Conservation (phyloP, 2,329 filamentous ascomycete species). For the Penicillium sp. region DNA sequence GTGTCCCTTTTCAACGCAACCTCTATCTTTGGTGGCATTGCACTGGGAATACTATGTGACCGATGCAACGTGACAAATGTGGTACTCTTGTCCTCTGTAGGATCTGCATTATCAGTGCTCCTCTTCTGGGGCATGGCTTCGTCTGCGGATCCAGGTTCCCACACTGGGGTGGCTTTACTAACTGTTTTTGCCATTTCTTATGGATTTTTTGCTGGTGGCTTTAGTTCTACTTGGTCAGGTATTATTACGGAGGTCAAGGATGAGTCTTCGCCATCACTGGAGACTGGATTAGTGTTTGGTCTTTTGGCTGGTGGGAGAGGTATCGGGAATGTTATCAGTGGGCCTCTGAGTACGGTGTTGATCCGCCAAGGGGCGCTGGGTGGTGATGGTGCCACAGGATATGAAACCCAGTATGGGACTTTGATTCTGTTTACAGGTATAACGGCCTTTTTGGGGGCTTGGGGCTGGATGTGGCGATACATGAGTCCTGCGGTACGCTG, state of each 20-base stretch:
- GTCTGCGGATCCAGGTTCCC: slow-evolving; percentile 19
- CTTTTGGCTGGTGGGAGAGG: slow-evolving; percentile 35
- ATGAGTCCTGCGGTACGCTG: slow-evolving; percentile 14
- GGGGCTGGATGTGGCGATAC: slow-evolving; percentile 31
- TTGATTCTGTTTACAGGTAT: slow-evolving; percentile 60
- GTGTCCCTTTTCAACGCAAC: slow-evolving; percentile 38
- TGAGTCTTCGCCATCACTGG: slow-evolving; percentile 27
- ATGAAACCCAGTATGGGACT: slow-evolving; percentile 54
- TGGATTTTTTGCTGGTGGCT: slow-evolving; percentile 66
- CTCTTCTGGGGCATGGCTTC: slow-evolving; percentile 63
- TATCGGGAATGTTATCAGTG: slow-evolving; percentile 40
- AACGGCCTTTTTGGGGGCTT: slow-evolving; percentile 52
- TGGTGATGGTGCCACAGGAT: slow-evolving; percentile 43
- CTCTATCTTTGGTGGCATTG: slow-evolving; percentile 32
- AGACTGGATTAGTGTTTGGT: slow-evolving; percentile 36
- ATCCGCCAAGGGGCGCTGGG: slow-evolving; percentile 44
- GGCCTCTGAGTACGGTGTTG: slow-evolving; percentile 58
- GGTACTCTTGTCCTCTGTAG: slow-evolving; percentile 53
- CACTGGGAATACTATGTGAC: slow-evolving; percentile 32
- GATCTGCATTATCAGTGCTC: slow-evolving; percentile 58
- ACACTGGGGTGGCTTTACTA: slow-evolving; percentile 50
- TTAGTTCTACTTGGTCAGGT: slow-evolving; percentile 62
- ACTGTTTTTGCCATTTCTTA: slow-evolving; percentile 63
- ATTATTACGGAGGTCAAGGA: slow-evolving; percentile 54
- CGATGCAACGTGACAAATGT: slow-evolving; percentile 31